Evolutionary conservation across 225 moss, liverwort and hornwort species (phyloP).

Genomic region (Sphagnum tenellum): DNA sequence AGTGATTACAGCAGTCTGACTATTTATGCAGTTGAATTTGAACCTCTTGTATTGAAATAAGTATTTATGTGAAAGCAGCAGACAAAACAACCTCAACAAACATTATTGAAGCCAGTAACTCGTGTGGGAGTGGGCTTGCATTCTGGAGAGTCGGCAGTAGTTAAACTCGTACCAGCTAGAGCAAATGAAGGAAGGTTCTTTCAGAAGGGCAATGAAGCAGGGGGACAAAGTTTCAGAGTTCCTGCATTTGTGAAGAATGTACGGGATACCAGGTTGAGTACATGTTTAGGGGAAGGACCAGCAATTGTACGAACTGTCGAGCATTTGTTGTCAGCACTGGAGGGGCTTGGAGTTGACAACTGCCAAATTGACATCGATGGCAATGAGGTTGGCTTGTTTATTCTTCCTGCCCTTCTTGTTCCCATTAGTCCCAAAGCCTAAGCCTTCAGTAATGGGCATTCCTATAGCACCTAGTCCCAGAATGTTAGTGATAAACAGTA

Average conservation of each 20-base stretch:
- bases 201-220: slow-evolving; percentile 11
- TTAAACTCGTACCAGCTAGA: slow-evolving; percentile 61
- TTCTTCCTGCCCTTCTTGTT: too few species aligned
- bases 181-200: slow-evolving; percentile 82
- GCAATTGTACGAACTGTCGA: slow-evolving; percentile 64
- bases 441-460: too few species aligned
- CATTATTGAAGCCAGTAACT: slow-evolving; percentile 38
- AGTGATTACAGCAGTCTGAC: too few species aligned
- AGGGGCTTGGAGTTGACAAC: slow-evolving; percentile 91
- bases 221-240: slow-evolving; percentile 15
- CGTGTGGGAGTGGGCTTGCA: slow-evolving; percentile 75
- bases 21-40: too few species aligned
- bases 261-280: slow-evolving; percentile 67
- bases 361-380: slow-evolving; percentile 84
- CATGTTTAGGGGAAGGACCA: slow-evolving; percentile 55
- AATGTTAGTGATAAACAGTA: too few species aligned
- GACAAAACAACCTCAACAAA: slow-evolving; percentile 54
- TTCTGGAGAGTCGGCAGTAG: slow-evolving; percentile 53
- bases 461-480: too few species aligned
- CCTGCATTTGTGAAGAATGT: slow-evolving; percentile 59
- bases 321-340: slow-evolving; percentile 86
- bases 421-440: too few species aligned
- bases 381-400: slow-evolving; percentile 33
- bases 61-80: slow-evolving; percentile 1
- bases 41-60: too few species aligned